Percentiles rank a stretch among this genome's conserved stretches.
Conservation (phyloP, 768 basidiomycete genomes). For the Mycena latifolia region DNA sequence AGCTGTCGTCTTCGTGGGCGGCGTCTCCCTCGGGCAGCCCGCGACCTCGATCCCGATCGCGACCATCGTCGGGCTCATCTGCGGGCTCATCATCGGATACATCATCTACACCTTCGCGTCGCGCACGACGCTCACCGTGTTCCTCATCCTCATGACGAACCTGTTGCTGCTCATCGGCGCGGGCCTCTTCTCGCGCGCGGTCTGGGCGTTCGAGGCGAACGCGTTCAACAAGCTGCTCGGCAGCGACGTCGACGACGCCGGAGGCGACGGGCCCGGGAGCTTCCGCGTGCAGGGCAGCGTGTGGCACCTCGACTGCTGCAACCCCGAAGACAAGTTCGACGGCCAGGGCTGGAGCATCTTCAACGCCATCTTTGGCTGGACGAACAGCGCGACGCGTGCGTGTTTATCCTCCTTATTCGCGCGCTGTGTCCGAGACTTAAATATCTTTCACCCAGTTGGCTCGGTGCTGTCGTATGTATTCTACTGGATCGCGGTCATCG, state of each 20-base stretch:
- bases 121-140: constrained; percentile 81
- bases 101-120: constrained; percentile 86
- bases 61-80: constrained; percentile 85
- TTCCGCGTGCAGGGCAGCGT: constrained; percentile 86
- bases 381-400: constrained; percentile 81
- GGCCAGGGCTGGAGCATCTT: constrained; percentile 85
- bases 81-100: constrained; percentile 80
- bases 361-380: constrained; percentile 89
- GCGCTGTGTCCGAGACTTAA: background rate
- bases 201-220: constrained; percentile 80
- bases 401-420: constrained; percentile 15
- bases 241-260: constrained; percentile 73
- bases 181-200: constrained; percentile 87
- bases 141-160: constrained; percentile 94
- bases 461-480: constrained; percentile 89
- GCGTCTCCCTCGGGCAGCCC: constrained; percentile 87
- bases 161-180: constrained; percentile 94
- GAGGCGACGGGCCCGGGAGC: constrained; percentile 85
- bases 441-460: constrained; percentile 59
- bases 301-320: constrained; percentile 90
- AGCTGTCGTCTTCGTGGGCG: constrained; percentile 94
- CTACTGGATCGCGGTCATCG: constrained; percentile 92
- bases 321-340: constrained; percentile 65
- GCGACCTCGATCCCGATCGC: constrained; percentile 93
- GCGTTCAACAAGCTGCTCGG: constrained; percentile 79